Evolutionary conservation across 768 basidiomycete genomes (phyloP).

Genomic region (Boletus rubroflammeus): DNA sequence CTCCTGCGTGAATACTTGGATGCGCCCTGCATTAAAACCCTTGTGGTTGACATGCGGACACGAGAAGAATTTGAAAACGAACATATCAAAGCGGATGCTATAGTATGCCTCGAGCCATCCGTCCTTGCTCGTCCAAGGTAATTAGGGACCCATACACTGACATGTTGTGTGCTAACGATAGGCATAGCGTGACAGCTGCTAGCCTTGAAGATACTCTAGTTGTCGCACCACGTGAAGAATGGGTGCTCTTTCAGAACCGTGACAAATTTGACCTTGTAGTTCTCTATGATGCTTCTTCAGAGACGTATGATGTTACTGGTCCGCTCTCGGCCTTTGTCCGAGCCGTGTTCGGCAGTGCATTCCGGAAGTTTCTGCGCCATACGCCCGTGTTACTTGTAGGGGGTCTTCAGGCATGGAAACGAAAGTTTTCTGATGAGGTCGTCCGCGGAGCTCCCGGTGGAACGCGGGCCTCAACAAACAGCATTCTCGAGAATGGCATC

Average conservation of each 20-base stretch:
- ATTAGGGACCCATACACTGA: constrained; percentile 22
- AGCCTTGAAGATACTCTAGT: constrained; percentile 73
- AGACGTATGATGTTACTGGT: constrained; percentile 46
- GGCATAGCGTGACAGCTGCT: constrained; percentile 56
- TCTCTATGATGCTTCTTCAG: constrained; percentile 72
- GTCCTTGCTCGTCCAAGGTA: constrained; percentile 69
- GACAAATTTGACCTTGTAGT: constrained; percentile 87
- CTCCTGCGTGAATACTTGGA: constrained; percentile 58
- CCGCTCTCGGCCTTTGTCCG: constrained; percentile 59
- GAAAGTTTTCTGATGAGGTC: constrained; percentile 46
- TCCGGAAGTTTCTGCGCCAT: constrained; percentile 65
- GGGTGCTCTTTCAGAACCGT: constrained; percentile 73
- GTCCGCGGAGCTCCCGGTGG: constrained; percentile 22
- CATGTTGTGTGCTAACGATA: constrained; percentile 7
- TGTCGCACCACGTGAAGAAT: constrained; percentile 67
- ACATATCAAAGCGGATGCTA: constrained; percentile 62
- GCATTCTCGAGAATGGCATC: constrained; percentile 25
- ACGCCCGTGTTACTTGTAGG: constrained; percentile 83
- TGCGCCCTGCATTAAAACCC: constrained; percentile 47
- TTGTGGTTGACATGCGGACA: constrained; percentile 81
- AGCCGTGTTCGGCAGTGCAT: constrained; percentile 71
- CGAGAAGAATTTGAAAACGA: constrained; percentile 73
- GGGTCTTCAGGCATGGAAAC: constrained; percentile 80
- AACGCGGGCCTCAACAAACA: constrained; percentile 13
- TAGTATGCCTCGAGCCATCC: constrained; percentile 83